Conservation (phyloP, 768 basidiomycete genomes). For the Boletus patriciae region DNA sequence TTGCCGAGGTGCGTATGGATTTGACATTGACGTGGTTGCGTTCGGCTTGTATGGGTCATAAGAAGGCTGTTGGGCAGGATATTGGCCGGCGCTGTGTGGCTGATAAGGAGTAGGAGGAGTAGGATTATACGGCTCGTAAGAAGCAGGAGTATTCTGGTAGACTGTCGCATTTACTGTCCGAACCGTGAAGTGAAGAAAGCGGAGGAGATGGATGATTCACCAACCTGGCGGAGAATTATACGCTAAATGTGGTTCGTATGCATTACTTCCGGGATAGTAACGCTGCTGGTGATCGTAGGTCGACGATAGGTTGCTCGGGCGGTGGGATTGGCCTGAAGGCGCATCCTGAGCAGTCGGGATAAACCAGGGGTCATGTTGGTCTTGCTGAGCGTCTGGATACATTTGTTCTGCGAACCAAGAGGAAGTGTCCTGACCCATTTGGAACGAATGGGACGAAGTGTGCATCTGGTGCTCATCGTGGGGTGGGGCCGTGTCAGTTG, state of each 20-base stretch:
- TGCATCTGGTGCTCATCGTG: conserved; percentile 24
- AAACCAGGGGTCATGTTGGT: conserved; percentile 29
- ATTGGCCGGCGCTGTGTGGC: conserved; percentile 13
- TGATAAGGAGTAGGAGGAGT: conserved; percentile 18
- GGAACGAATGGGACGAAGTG: conserved; percentile 23
- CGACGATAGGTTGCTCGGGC: conserved; percentile 9
- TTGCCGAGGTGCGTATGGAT: conserved; percentile 24
- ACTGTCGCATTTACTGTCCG: conserved; percentile 13
- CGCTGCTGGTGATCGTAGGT: conserved; percentile 33
- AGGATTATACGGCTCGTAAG: conserved; percentile 30
- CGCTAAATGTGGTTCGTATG: conserved; percentile 23
- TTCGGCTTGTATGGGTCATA: conserved; percentile 42
- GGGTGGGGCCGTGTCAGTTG: conserved; percentile 32
- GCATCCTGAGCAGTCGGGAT: conserved; percentile 22
- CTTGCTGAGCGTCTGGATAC: conserved; percentile 28
- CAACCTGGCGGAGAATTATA: conserved; percentile 25
- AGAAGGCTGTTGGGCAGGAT: conserved; percentile 15
- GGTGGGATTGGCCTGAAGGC: conserved; percentile 16
- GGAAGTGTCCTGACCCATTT: conserved; percentile 38
- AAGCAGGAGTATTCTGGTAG: conserved; percentile 12
- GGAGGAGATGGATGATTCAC: conserved; percentile 5
- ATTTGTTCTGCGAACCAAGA: conserved; percentile 41
- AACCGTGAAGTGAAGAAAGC: conserved; percentile 2
- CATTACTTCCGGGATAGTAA: conserved; percentile 31
- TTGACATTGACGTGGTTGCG: conserved; percentile 14